Evolutionary conservation across 2,329 filamentous ascomycete genomes (phyloP).

Genomic region (Hortaea werneckii): DNA sequence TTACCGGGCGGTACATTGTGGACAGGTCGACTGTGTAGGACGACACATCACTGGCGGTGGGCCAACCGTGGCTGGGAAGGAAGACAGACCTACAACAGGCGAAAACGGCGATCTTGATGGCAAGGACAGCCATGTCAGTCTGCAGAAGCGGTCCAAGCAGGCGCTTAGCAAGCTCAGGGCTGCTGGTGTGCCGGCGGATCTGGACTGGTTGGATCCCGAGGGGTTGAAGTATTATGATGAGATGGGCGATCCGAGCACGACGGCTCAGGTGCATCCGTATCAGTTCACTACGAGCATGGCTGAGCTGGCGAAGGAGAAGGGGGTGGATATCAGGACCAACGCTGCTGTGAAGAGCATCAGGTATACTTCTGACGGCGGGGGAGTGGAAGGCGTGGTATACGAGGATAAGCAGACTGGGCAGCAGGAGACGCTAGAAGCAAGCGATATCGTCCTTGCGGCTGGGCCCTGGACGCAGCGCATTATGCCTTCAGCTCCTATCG

Average conservation of each 20-base stretch:
- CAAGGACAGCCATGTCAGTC: slow-evolving; percentile 10
- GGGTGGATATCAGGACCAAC: slow-evolving; percentile 52
- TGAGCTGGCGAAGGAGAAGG: slow-evolving; percentile 55
- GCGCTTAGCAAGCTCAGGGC: slow-evolving; percentile 43
- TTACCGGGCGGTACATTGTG: slow-evolving; percentile 70
- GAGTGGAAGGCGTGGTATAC: slow-evolving; percentile 56
- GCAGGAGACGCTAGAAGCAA: slow-evolving; percentile 42
- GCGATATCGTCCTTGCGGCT: slow-evolving; percentile 48
- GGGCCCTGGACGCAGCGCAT: slow-evolving; percentile 52
- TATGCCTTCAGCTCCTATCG: slow-evolving; percentile 47
- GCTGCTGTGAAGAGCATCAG: slow-evolving; percentile 57
- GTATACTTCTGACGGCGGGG: slow-evolving; percentile 33
- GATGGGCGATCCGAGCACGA: slow-evolving; percentile 73
- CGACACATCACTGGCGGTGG: slow-evolving; percentile 26
- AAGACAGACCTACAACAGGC: neutral
- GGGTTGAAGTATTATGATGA: slow-evolving; percentile 61
- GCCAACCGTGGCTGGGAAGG: slow-evolving; percentile 17
- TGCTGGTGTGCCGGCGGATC: slow-evolving; percentile 59
- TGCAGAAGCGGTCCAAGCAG: slow-evolving; percentile 12
- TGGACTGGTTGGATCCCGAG: slow-evolving; percentile 73
- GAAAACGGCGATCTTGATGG: slow-evolving; percentile 20
- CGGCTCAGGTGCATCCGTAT: slow-evolving; percentile 87
- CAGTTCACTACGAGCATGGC: slow-evolving; percentile 83
- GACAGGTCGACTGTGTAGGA: slow-evolving; percentile 48
- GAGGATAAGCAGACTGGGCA: slow-evolving; percentile 39